Base-by-base conservation (phyloP, 192 early-diverging fungal genomes). In the Geranomyces variabilis region DNA sequence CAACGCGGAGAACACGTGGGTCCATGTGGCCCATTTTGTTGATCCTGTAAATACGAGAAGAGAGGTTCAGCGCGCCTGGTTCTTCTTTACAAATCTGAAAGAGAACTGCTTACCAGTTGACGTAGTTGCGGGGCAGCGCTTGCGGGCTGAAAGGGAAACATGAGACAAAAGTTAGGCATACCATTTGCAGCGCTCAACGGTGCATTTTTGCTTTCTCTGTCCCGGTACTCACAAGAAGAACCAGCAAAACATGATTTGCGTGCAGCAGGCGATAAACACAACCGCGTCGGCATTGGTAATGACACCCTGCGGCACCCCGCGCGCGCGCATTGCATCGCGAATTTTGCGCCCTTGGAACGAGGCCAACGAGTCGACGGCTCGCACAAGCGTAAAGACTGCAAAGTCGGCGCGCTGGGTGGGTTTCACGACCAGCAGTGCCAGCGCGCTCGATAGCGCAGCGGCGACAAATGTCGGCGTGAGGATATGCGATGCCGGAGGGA, bases 191-290 rank as follows among this genome's bases (percentile, higher is more conserved):
- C 5, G 36, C 36, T 41, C 36, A 7, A 3, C 10, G 5, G 36
- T 41, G 3, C 36, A 3, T 41, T 41, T 41, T 3, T 10, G 3
- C 36, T 10, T 41, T 41, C 36, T 10, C 51, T 31, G 19, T n/a
- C n/a, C n/a, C n/a, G n/a, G n/a, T n/a, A 73, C 71, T 73, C 30
- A 73, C 71, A 43, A 60, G 75, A 75, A 88, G 33, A 90, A 66
- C 85, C 85, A 90, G 13, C 83, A 83, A 55, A 75, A 88, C 82
- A 90, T 88, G 43, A 88, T 88, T 63, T 88, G 83, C 0, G 85
- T 83, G 46, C 84, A 84, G 4, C 75, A 74, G 29, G 82, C 30
- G 7, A 82, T 74, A 72, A 90, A 88, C 15, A 84, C 81, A 7
- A 78, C 43, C 0, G 83, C 73, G 49, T 81, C 85, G 0, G 75